Base-by-base conservation (phyloP, 768 basidiomycete genomes). In the Mycena latifolia region DNA sequence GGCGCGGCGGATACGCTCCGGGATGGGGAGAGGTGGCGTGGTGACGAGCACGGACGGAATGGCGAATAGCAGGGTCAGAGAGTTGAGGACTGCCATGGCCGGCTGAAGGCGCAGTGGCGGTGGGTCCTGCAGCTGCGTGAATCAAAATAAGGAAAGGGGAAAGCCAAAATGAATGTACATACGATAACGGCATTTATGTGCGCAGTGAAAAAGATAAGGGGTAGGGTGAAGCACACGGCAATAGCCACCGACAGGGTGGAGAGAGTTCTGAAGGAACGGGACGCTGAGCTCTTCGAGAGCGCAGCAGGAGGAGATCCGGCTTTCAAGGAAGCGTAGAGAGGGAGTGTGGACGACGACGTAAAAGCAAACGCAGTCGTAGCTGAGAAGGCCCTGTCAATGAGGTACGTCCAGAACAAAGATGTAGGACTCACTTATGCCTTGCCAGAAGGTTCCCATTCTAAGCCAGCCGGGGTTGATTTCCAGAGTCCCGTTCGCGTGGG, bases 321-420 rank as follows among this genome's bases (percentile, higher is more conserved):
- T 62, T 83, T 84, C 56, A 92, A 75, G 4, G 90, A 86, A 39
- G 87, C 81, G 66, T 91, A 92, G 57, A 92, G 75, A 22, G 89
- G 86, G 20, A 92, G 80, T 5, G 92, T 91, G 64, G 86, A 84
- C 8, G 87, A 79, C 1, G 91, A 88, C 20, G 88, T 83, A 72
- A 91, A 92, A 15, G 88, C 80, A 73, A 93, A 92, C 11, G 87
- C 85, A 25, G 82, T 84, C 22, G 83, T 84, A 54, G 85, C 90
- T 92, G 65, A 46, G 65, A 46, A 41, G 28, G 39, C 31, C 39
- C 61, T 39, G 57, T 62, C 14, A 31, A 53, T 22, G 11, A 14
- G 17, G 25, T 12, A 1, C 18, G 0, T 5, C 39, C 9, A 43
- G 11, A 8, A 54, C 52, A 14, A 41, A 20, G 22, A 47, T 25